These are phyloP conservation scores for Coprinopsis strossmayeri DNA, from an alignment of 768 basidiomycete genomes.

Conservation along the genomic window DNA sequence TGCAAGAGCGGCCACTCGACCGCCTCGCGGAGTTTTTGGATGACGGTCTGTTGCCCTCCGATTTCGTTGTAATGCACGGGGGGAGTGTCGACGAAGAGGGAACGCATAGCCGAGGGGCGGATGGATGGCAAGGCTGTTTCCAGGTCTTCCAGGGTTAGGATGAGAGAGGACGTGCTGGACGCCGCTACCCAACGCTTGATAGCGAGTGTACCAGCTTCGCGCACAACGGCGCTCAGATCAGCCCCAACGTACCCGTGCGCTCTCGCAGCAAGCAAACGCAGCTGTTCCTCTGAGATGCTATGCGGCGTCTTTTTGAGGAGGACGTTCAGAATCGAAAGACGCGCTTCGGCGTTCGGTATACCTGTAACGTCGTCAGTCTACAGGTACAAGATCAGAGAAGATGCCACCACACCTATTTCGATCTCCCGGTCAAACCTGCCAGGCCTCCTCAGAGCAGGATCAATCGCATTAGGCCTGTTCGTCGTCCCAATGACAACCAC, in stretches of 20 bases:
- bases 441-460: slow-evolving; percentile 84
- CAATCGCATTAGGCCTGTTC: slow-evolving; percentile 92
- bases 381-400: neutral
- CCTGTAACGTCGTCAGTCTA: slow-evolving; percentile 40
- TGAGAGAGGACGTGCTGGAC: slow-evolving; percentile 12
- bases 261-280: slow-evolving; percentile 60
- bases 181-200: slow-evolving; percentile 74
- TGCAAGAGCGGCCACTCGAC: slow-evolving; percentile 95
- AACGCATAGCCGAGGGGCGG: slow-evolving; percentile 91
- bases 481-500: slow-evolving; percentile 97
- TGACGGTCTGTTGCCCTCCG: slow-evolving; percentile 77
- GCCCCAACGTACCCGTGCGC: slow-evolving; percentile 98
- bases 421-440: slow-evolving; percentile 94
- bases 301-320: slow-evolving; percentile 79
- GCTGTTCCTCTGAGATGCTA: slow-evolving; percentile 49
- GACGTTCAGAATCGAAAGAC: slow-evolving; percentile 82
- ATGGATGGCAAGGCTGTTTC: slow-evolving; percentile 66
- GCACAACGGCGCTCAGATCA: slow-evolving; percentile 85
- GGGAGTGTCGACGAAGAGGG: slow-evolving; percentile 83
- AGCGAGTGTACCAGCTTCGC: slow-evolving; percentile 86
- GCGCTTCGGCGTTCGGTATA: slow-evolving; percentile 81
- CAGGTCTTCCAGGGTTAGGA: slow-evolving; percentile 55
- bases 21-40: slow-evolving; percentile 82
- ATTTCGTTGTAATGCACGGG: slow-evolving; percentile 82
- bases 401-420: slow-evolving; percentile 65